Evolutionary conservation across 2,329 filamentous ascomycete genomes (phyloP).

Genomic region (Xylariaceae sp.): DNA sequence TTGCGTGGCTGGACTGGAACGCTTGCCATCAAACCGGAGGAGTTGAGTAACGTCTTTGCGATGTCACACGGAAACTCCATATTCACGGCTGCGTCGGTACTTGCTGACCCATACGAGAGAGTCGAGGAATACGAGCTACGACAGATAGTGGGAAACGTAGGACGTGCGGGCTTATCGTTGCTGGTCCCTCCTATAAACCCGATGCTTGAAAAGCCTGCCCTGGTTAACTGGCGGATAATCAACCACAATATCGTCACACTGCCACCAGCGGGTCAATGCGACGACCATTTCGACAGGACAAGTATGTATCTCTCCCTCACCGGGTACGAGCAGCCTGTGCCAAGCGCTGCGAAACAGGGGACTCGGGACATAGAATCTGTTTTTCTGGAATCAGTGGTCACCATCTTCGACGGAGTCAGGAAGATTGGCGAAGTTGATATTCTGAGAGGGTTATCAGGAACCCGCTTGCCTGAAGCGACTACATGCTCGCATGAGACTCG

Average conservation of each 20-base stretch:
- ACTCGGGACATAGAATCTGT: neutral
- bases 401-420: constrained; percentile 3
- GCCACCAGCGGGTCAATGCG: neutral
- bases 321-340: constrained; percentile 6
- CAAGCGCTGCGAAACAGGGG: neutral
- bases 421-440: constrained; percentile 6
- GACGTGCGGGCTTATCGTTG: constrained; percentile 4
- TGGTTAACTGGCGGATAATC: constrained; percentile 3
- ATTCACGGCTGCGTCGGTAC: constrained; percentile 1
- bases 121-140: neutral
- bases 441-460: neutral
- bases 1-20: constrained; percentile 3
- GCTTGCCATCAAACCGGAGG: neutral
- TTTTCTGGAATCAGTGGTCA: constrained; percentile 4
- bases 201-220: neutral
- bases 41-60: constrained; percentile 3
- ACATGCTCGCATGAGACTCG: neutral
- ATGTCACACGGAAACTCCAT: constrained; percentile 2
- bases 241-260: constrained; percentile 1
- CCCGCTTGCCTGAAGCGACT: neutral
- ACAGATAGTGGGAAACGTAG: constrained; percentile 5
- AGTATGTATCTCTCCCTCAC: constrained; percentile 6
- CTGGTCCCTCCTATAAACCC: constrained; percentile 1
- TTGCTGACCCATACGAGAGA: neutral
- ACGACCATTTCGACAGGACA: constrained; percentile 1